Conservation (phyloP, 129 eudicot species). For the Sambucus nigra region DNA sequence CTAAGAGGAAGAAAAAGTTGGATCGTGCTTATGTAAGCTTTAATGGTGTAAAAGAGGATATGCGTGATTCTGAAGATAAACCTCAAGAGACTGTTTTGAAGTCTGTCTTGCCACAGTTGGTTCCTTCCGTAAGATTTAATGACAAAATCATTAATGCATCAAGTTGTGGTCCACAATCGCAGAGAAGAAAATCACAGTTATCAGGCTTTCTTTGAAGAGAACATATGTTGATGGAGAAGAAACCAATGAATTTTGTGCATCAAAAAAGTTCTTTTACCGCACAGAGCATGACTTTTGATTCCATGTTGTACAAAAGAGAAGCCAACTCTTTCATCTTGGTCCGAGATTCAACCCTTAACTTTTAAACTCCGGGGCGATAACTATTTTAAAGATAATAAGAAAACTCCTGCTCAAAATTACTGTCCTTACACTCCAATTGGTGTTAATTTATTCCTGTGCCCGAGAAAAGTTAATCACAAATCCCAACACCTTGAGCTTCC, state of each 20-base stretch:
- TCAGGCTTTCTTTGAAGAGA: slow-evolving; percentile 66
- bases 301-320: slow-evolving; percentile 64
- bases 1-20: slow-evolving; percentile 35
- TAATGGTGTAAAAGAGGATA: slow-evolving; percentile 36
- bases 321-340: slow-evolving; percentile 66
- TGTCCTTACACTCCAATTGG: slow-evolving; percentile 75
- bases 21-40: slow-evolving; percentile 56
- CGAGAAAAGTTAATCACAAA: slow-evolving; percentile 68
- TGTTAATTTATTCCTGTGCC: slow-evolving; percentile 61
- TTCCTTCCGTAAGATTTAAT: slow-evolving; percentile 60
- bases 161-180: slow-evolving; percentile 34
- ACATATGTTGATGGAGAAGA: slow-evolving; percentile 67
- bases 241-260: slow-evolving; percentile 41
- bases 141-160: slow-evolving; percentile 42
- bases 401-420: slow-evolving; percentile 61
- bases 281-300: slow-evolving; percentile 64
- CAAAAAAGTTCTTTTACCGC: slow-evolving; percentile 59
- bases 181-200: slow-evolving; percentile 57
- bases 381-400: slow-evolving; percentile 78
- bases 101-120: slow-evolving; percentile 37
- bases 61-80: slow-evolving; percentile 34
- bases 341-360: slow-evolving; percentile 60
- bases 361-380: slow-evolving; percentile 75
- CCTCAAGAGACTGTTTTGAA: slow-evolving; percentile 34
- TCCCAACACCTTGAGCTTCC: slow-evolving; percentile 92